Base-by-base conservation (phyloP, 352 stramenopile genomes). In the Phytopythium boreale region DNA sequence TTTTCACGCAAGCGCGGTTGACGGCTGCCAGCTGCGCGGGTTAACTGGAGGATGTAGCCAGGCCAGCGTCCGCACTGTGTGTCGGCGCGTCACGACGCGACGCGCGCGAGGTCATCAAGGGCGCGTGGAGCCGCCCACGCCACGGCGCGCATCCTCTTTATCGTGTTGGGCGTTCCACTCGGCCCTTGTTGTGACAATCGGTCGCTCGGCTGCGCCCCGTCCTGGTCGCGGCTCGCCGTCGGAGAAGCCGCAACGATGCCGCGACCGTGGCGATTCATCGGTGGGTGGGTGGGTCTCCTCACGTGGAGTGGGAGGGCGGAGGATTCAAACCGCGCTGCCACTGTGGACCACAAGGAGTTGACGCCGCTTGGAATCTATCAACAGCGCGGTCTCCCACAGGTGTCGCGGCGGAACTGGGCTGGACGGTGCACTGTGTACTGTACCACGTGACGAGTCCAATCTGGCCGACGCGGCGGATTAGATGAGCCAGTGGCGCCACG, bases 1-100 rank as follows among this genome's bases (percentile, higher is more conserved):
- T 2, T 46, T 46, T 59, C 52, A 59, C 52, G 52, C 52, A 46
- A 59, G 29, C 52, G 34, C 52, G 10, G 29, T 59, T 59, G 29
- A 46, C n/a, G n/a, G n/a, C 29, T 10, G 52, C 52, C 29, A 59
- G 52, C 52, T 44, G 52, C 19, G 52, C 29, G 27, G 52, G 52
- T 59, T 59, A 59, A 44, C 31, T 46, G 29, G 29, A 26, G 34
- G 52, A 31, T 19, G 11, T 31, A 59, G 52, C 52, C 52, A 10
- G 52, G 52, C 52, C 27, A 29, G 4, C 46, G 12, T 15, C 43
- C 20, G 17, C 7, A 20, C 44, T 46, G 39, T n/a, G 17, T 22
- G 22, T 8, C 26, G 47, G 47, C n/a, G 37, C 50, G 22, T 6
- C 15, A 22, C 26, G 50, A 37, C 26, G 24, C 29, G 24, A 34